phyloP scores from a whole-genome alignment of 352 stramenopile species.

The Phytophthora pistaciae region DNA sequence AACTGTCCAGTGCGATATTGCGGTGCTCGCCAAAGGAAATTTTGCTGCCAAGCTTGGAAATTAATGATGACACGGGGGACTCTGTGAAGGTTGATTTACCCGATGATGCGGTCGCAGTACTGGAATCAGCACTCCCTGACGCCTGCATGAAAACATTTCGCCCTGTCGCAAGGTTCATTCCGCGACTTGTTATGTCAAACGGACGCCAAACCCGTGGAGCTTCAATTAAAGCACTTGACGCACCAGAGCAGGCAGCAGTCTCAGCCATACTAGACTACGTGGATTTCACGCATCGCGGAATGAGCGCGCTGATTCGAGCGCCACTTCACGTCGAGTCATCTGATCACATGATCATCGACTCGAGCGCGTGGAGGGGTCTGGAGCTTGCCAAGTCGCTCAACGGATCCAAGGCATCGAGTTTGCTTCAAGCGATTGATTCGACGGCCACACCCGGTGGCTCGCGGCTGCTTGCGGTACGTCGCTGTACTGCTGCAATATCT shows the following conservation, averaged over 20 bases:
- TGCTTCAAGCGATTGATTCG: conserved; percentile 74
- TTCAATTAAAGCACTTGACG: conserved; percentile 28
- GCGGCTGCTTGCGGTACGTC: conserved; percentile 65
- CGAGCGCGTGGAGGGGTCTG: conserved; percentile 75
- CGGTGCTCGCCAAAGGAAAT: conserved; percentile 78
- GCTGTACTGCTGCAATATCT: not conserved
- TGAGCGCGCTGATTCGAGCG: conserved; percentile 38
- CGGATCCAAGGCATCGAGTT: conserved; percentile 66
- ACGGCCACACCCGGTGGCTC: conserved; percentile 74
- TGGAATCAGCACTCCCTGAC: conserved; percentile 55
- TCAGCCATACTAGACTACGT: conserved; percentile 76
- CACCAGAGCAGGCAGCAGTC: conserved; percentile 46
- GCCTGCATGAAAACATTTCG: conserved; percentile 76
- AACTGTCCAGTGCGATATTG: conserved; percentile 66
- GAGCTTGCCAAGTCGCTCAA: conserved; percentile 72
- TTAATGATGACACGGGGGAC: not conserved
- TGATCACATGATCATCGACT: conserved; percentile 85
- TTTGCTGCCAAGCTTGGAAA: conserved; percentile 48
- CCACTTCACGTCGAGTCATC: conserved; percentile 71
- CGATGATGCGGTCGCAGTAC: conserved; percentile 27
- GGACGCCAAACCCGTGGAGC: conserved; percentile 5
- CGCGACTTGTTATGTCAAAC: not conserved
- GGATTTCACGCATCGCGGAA: conserved; percentile 63
- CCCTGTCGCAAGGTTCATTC: conserved; percentile 36
- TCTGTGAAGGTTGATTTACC: conserved; percentile 1